Base-by-base conservation (phyloP, 2,329 filamentous ascomycete genomes). In the Metarhizium brunneum region DNA sequence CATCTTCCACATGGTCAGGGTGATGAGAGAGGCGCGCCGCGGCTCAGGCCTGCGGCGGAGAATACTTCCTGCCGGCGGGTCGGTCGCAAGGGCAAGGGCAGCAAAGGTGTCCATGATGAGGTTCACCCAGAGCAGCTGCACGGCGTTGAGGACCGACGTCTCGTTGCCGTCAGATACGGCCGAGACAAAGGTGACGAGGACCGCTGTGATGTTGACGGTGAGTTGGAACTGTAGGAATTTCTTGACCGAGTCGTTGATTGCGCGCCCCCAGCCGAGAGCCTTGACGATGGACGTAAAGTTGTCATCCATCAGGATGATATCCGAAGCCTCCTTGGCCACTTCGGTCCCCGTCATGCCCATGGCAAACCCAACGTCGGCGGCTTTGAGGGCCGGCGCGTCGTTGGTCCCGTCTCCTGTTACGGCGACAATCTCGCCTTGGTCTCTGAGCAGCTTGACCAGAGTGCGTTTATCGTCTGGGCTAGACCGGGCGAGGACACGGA, bases 21-120 rank as follows among this genome's bases (percentile, higher is more conserved):
- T 90, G 61, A 92, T 89, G 2, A 92, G 75, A 0, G 87, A 81
- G 1, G 86, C 85, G 50, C 80, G 84, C 66, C 90, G 91, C 4
- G 71, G 68, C 58, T 79, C 74, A 1, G 76, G 76, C n/a, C 69
- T 67, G 45, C 83, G 76, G 58, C 84, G 69, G 10, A 86, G 74
- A 47, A 85, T 77, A 54, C 74, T 75, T 5, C 76, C 73, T 2
- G 77, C 78, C 0, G 83, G 83, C 4, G 80, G 78, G 60, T 86
- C 83, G 1, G 83, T 86, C 6, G 83, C 83, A 14, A 86, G 74
- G 14, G 83, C 83, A 29, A 86, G 77, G 14, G 83, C 83, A 1
- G 83, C 83, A 57, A 86, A 83, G 6, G 83, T 86, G 62, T 86
- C 83, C 83, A 86, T 86, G 64, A 86, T 86, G 47, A 87, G 70